phyloP scores from a whole-genome alignment of 441 rosid genomes.

The Syzygium syzygioides region DNA sequence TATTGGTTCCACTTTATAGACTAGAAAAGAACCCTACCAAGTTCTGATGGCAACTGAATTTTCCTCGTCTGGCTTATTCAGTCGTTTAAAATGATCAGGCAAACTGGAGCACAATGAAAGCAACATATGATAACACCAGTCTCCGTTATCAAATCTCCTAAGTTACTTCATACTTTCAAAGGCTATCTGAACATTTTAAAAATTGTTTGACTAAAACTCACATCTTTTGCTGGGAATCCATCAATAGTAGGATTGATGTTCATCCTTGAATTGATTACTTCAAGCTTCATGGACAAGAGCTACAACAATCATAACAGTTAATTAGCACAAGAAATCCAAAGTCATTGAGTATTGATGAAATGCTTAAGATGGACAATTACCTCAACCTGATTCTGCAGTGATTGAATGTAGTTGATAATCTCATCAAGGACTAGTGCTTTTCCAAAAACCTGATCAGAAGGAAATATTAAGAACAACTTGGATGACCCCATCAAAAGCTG shows the following conservation, averaged over 20 bases:
- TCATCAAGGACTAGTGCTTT: constrained; percentile 15
- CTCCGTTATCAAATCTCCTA: background rate
- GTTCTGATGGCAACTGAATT: background rate
- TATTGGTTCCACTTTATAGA: background rate
- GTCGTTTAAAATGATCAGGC: background rate
- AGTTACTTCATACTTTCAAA: background rate
- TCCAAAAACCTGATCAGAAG: constrained; percentile 8
- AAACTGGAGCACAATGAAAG: background rate
- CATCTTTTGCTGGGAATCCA: constrained; percentile 45
- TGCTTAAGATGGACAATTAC: background rate
- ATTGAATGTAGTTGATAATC: constrained; percentile 18
- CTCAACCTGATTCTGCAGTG: constrained; percentile 15
- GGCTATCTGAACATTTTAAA: background rate
- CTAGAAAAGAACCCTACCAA: background rate
- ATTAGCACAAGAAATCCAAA: background rate
- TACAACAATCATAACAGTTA: constrained; percentile 10
- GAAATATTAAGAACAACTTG: background rate
- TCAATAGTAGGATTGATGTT: constrained; percentile 32
- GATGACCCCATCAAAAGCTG: background rate
- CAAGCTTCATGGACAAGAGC: constrained; percentile 74
- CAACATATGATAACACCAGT: background rate
- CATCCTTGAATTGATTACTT: constrained; percentile 54
- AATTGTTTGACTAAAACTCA: constrained; percentile 18
- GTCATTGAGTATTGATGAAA: background rate
- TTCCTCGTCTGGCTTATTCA: background rate